These are phyloP conservation scores for Russula emetica DNA, from an alignment of 768 basidiomycete species.

Conservation along the genomic window DNA sequence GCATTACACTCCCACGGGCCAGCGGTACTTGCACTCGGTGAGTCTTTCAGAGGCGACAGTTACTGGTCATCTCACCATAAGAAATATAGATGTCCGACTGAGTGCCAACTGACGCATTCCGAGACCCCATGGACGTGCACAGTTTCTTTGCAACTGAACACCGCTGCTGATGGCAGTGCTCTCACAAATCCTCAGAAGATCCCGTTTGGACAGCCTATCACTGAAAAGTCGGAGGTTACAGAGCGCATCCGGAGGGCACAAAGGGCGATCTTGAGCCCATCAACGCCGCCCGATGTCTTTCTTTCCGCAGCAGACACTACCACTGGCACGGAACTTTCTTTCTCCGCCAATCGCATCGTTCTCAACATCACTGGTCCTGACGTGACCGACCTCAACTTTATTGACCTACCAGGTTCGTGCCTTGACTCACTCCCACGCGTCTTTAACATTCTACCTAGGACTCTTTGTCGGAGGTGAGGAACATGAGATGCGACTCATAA, in stretches of 20 bases:
- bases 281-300: slow-evolving; percentile 34
- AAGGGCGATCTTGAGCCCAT: slow-evolving; percentile 59
- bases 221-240: slow-evolving; percentile 52
- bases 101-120: slow-evolving; percentile 34
- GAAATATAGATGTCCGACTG: slow-evolving; percentile 37
- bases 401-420: slow-evolving; percentile 39
- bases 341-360: slow-evolving; percentile 39
- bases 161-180: slow-evolving; percentile 28
- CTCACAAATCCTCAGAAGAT: slow-evolving; percentile 36
- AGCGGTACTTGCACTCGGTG: slow-evolving; percentile 73
- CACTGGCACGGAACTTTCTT: slow-evolving; percentile 32
- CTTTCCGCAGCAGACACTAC: slow-evolving; percentile 36
- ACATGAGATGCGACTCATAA: slow-evolving; percentile 57
- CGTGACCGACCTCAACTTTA: slow-evolving; percentile 41
- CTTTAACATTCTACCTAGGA: slow-evolving; percentile 36
- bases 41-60: neutral
- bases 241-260: slow-evolving; percentile 65
- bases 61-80: neutral
- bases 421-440: neutral
- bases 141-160: slow-evolving; percentile 34
- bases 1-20: slow-evolving; percentile 64
- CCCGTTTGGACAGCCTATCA: slow-evolving; percentile 40
- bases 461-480: slow-evolving; percentile 47
- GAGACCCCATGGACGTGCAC: slow-evolving; percentile 35
- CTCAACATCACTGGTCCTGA: slow-evolving; percentile 39